These are phyloP conservation scores for Neurospora sp. DNA, from an alignment of 495 filamentous ascomycete species.

Conservation along the genomic window DNA sequence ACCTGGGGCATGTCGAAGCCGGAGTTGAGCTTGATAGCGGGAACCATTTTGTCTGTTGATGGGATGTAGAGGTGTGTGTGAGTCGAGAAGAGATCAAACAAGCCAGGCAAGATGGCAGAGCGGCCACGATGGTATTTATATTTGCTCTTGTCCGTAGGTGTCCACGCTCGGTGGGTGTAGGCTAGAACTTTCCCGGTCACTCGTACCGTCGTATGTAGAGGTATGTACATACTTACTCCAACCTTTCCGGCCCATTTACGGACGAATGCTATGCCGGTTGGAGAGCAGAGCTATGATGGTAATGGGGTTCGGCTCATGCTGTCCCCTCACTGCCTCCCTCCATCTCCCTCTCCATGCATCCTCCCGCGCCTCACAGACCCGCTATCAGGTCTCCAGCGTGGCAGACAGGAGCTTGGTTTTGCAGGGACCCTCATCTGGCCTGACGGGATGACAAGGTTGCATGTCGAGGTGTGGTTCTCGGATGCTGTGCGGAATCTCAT, in stretches of 20 bases:
- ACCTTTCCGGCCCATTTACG: background rate
- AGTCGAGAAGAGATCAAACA: conserved; percentile 8
- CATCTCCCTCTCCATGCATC: background rate
- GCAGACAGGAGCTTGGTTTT: conserved; percentile 4
- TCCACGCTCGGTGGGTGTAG: conserved; percentile 8
- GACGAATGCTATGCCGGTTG: background rate
- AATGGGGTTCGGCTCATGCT: background rate
- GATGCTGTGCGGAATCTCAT: conserved; percentile 8
- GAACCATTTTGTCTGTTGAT: conserved; percentile 24
- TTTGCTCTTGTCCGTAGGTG: conserved; percentile 2
- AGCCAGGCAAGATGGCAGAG: conserved; percentile 3
- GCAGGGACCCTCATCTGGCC: conserved; percentile 4
- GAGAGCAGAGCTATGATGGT: background rate
- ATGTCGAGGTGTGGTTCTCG: conserved; percentile 4
- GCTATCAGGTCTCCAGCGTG: conserved; percentile 14
- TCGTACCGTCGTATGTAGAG: background rate
- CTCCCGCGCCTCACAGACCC: conserved; percentile 11
- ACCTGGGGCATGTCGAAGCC: conserved; percentile 82
- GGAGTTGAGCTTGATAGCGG: conserved; percentile 67
- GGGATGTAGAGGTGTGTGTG: background rate
- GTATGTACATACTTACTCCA: background rate
- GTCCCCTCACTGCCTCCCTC: conserved; percentile 4
- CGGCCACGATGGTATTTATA: conserved; percentile 20
- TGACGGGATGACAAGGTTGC: conserved; percentile 11
- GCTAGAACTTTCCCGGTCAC: conserved; percentile 2